These are phyloP conservation scores for Tulasnella sp. DNA, from an alignment of 768 basidiomycete genomes.

Conservation along the genomic window DNA sequence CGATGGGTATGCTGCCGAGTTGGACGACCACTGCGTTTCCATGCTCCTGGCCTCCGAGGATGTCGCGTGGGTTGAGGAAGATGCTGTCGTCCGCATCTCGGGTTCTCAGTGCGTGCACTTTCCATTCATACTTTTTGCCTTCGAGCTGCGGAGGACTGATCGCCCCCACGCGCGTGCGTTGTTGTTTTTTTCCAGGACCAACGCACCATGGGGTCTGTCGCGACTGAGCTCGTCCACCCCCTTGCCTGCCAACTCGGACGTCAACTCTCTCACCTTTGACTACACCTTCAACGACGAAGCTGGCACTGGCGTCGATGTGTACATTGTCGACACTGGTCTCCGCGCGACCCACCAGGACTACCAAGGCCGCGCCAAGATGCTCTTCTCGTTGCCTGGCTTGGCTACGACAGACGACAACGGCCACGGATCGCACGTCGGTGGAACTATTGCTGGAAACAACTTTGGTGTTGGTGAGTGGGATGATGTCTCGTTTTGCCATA, in stretches of 20 bases:
- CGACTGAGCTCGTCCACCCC: background rate
- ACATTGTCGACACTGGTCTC: conserved; percentile 19
- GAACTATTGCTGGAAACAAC: conserved; percentile 8
- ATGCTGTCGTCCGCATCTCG: background rate
- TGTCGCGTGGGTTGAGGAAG: conserved; percentile 18
- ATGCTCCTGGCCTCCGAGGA: background rate
- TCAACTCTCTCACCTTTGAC: background rate
- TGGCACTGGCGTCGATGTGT: conserved; percentile 17
- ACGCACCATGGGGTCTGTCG: conserved; percentile 13
- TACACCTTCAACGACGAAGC: conserved; percentile 15
- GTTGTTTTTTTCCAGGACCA: background rate
- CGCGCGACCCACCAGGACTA: conserved; percentile 4
- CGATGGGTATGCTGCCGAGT: background rate
- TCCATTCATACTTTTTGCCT: background rate
- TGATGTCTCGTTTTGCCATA: too few relatives aligned
- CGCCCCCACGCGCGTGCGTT: background rate
- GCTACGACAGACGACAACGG: conserved; percentile 11
- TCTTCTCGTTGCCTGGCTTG: background rate
- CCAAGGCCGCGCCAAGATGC: conserved; percentile 15
- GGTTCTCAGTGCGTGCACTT: conserved; percentile 8
- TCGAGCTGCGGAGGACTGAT: background rate
- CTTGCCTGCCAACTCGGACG: background rate
- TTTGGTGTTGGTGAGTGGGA: conserved; percentile 13
- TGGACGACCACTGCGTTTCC: conserved; percentile 12
- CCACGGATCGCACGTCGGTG: conserved; percentile 16